Conservation (phyloP, 805 yeast species). For the Limtongozyma cylindracea region DNA sequence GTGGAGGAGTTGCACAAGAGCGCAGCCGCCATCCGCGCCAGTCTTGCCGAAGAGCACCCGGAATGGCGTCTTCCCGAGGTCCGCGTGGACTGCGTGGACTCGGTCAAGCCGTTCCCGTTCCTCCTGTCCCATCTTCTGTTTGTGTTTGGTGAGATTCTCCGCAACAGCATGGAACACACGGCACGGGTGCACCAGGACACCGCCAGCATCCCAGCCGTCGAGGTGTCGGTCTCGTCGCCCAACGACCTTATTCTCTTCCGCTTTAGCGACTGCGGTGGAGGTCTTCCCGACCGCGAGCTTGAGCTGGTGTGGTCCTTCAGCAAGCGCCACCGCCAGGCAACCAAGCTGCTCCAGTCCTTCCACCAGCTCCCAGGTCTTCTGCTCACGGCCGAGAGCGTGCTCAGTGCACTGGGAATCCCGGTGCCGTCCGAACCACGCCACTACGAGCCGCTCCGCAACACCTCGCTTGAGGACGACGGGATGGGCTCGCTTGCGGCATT, state of each 20-base stretch:
- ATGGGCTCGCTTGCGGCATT: slow-evolving; percentile 35
- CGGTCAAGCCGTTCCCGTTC: slow-evolving; percentile 48
- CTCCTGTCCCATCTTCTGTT: slow-evolving; percentile 72
- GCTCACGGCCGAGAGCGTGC: slow-evolving; percentile 12
- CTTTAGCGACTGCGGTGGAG: slow-evolving; percentile 82
- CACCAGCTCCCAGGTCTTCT: slow-evolving; percentile 44
- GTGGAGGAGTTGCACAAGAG: slow-evolving; percentile 35
- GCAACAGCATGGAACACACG: slow-evolving; percentile 73
- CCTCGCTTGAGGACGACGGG: slow-evolving; percentile 17
- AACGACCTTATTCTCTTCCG: slow-evolving; percentile 47
- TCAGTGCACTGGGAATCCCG: too few relatives aligned
- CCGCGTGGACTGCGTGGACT: slow-evolving; percentile 50
- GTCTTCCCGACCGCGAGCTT: slow-evolving; percentile 33
- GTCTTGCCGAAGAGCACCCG: slow-evolving; percentile 23
- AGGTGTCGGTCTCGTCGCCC: slow-evolving; percentile 46
- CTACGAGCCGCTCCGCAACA: too few relatives aligned
- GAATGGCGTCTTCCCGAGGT: slow-evolving; percentile 41
- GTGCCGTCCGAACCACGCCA: too few relatives aligned
- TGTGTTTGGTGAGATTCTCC: slow-evolving; percentile 62
- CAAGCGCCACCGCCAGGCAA: slow-evolving; percentile 33
- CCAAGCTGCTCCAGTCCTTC: slow-evolving; percentile 33
- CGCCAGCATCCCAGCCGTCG: too few relatives aligned
- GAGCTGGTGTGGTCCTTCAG: slow-evolving; percentile 73
- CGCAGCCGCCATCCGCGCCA: slow-evolving; percentile 19
- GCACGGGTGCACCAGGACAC: slow-evolving; percentile 14